A percentile compares a stretch with the other conserved stretches of the same genome.
Evolutionary conservation across 805 yeast species (phyloP).

Genomic region (Isabelozyma heimii): DNA sequence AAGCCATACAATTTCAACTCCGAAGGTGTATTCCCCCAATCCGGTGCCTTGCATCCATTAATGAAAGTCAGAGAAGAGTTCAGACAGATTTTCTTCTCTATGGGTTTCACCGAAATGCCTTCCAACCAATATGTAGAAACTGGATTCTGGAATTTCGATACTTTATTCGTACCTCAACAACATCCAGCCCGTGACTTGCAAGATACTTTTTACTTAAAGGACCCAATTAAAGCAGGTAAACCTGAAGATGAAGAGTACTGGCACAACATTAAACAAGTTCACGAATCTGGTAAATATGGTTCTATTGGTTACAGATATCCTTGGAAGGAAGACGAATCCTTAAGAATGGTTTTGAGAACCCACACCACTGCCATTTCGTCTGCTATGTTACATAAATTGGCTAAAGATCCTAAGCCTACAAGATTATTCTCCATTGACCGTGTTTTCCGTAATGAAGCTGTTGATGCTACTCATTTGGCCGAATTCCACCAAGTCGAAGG

Average conservation of each 20-base stretch:
- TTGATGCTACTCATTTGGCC: constrained; percentile 98
- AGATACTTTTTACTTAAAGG: constrained; percentile 96
- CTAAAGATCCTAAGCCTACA: constrained; percentile 83
- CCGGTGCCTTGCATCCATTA: constrained; percentile 96
- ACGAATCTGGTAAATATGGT: constrained; percentile 86
- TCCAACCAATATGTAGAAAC: constrained; percentile 97
- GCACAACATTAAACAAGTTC: constrained; percentile 77
- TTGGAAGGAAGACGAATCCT: constrained; percentile 90
- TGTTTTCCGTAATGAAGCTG: constrained; percentile 99
- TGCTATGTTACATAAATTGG: constrained; percentile 80
- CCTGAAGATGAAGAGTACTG: constrained; percentile 82
- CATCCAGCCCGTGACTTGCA: constrained; percentile 99
- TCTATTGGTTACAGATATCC: constrained; percentile 98
- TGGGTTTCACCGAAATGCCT: constrained; percentile 99
- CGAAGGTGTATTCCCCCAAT: constrained; percentile 80
- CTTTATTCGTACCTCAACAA: constrained; percentile 96
- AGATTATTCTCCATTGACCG: constrained; percentile 95
- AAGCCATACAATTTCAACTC: constrained; percentile 96
- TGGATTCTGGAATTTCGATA: constrained; percentile 98
- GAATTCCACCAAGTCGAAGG: constrained; percentile 99
- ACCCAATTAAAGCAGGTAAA: constrained; percentile 75
- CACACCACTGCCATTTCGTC: constrained; percentile 97
- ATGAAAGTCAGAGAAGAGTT: constrained; percentile 97
- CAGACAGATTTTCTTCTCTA: constrained; percentile 93
- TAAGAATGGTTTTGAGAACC: constrained; percentile 90